phyloP scores from a whole-genome alignment of 768 basidiomycete species.

The Jaapia argillacea region DNA sequence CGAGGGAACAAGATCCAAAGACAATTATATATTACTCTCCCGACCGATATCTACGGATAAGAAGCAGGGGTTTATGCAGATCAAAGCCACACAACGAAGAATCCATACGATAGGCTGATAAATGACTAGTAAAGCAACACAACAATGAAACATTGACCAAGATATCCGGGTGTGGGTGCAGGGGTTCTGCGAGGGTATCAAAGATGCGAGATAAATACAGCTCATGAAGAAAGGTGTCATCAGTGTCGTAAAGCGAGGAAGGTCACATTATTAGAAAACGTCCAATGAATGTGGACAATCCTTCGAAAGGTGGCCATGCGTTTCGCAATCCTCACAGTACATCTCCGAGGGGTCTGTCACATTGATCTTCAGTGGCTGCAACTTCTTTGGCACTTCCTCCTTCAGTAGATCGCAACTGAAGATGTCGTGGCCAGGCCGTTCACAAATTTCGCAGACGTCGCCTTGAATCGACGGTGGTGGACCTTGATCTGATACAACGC shows the following conservation, averaged over 20 bases:
- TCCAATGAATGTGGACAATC: constrained; percentile 83
- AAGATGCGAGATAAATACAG: no score
- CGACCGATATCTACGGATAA: no score
- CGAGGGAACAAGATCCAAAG: no score
- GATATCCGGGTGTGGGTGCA: no score
- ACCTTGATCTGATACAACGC: constrained; percentile 8
- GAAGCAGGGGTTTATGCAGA: no score
- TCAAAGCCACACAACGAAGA: no score
- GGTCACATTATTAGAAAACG: constrained; percentile 52
- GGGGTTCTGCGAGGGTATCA: no score
- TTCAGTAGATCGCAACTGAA: constrained; percentile 74
- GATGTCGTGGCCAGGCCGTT: constrained; percentile 76
- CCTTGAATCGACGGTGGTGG: constrained; percentile 10
- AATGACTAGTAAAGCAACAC: no score
- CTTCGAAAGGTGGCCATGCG: constrained; percentile 60
- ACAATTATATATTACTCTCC: no score
- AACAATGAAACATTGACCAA: no score
- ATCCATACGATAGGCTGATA: no score
- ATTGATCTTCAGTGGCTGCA: constrained; percentile 8
- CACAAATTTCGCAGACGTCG: constrained; percentile 78
- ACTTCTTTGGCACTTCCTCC: constrained; percentile 29
- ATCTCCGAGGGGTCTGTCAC: constrained; percentile 16
- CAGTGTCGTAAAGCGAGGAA: background rate
- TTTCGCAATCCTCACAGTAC: constrained; percentile 82
- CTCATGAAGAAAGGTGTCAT: no score